Percentiles rank a stretch among this genome's conserved stretches.
phyloP scores from a whole-genome alignment of 2,329 filamentous ascomycete species.

The Epicoccum nigrum region DNA sequence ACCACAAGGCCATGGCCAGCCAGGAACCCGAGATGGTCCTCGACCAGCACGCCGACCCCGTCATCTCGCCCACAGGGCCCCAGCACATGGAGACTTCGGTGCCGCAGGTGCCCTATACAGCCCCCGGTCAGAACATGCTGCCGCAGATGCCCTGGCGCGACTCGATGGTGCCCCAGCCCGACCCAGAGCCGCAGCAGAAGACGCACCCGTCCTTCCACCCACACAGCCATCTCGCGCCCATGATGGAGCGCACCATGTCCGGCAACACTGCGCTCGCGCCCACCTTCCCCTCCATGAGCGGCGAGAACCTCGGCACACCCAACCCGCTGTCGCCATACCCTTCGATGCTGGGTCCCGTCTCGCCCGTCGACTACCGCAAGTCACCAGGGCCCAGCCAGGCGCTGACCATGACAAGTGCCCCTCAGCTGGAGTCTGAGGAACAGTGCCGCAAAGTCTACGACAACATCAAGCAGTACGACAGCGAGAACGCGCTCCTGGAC shows the following conservation, averaged over 20 bases:
- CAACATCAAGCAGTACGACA: constrained; percentile 81
- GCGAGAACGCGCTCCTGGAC: constrained; percentile 80
- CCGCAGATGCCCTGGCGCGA: constrained; percentile 95
- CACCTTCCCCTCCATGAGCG: constrained; percentile 72
- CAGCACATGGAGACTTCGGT: constrained; percentile 74
- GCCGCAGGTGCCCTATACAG: constrained; percentile 71
- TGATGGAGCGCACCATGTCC: constrained; percentile 68
- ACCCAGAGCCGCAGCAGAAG: constrained; percentile 78
- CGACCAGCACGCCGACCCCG: constrained; percentile 63
- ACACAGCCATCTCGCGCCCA: constrained; percentile 66
- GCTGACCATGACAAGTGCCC: constrained; percentile 70
- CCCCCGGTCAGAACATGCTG: constrained; percentile 75
- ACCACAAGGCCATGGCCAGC: constrained; percentile 89
- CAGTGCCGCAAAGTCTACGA: constrained; percentile 85
- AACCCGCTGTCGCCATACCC: constrained; percentile 76
- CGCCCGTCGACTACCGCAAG: constrained; percentile 71
- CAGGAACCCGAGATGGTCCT: constrained; percentile 63
- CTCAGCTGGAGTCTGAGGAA: constrained; percentile 82
- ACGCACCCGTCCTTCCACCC: constrained; percentile 63
- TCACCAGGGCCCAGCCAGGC: constrained; percentile 72
- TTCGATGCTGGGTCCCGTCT: constrained; percentile 70
- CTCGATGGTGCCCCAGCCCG: constrained; percentile 76
- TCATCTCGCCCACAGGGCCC: constrained; percentile 74
- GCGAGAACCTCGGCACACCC: constrained; percentile 72
- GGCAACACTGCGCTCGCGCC: constrained; percentile 67